Conservation (phyloP, 805 yeast species). For the Metschnikowia peoriensis region DNA sequence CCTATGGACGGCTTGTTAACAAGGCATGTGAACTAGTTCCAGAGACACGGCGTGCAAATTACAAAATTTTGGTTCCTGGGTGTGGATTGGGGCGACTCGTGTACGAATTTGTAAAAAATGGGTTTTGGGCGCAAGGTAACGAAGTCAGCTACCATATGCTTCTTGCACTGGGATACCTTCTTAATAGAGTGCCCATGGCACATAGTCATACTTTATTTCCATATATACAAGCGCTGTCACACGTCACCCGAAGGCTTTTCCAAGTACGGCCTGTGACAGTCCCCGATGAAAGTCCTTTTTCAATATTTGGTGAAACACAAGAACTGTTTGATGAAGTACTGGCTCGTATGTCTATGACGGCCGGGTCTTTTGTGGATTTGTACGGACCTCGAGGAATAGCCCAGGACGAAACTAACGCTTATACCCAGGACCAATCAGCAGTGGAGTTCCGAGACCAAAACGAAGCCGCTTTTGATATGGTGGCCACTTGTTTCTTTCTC, state of each 20-base stretch:
- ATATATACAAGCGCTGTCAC: slow-evolving; percentile 51
- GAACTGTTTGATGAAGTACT: not conserved
- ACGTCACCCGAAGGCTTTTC: slow-evolving; percentile 41
- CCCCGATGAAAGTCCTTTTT: slow-evolving; percentile 52
- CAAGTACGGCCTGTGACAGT: slow-evolving; percentile 51
- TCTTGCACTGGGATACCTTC: slow-evolving; percentile 50
- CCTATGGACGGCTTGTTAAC: slow-evolving; percentile 39
- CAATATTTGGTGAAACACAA: slow-evolving; percentile 19
- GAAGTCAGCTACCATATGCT: slow-evolving; percentile 68
- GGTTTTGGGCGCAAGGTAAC: slow-evolving; percentile 65
- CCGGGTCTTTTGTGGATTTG: slow-evolving; percentile 70
- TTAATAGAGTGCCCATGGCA: slow-evolving; percentile 45
- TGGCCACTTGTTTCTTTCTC: slow-evolving; percentile 59
- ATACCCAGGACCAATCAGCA: slow-evolving; percentile 38
- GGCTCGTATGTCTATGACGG: slow-evolving; percentile 65
- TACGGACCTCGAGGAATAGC: slow-evolving; percentile 51
- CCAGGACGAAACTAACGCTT: slow-evolving; percentile 27
- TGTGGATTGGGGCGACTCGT: slow-evolving; percentile 63
- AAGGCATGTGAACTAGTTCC: slow-evolving; percentile 39
- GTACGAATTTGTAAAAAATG: slow-evolving; percentile 51
- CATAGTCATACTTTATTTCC: slow-evolving; percentile 49
- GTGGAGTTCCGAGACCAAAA: slow-evolving; percentile 42
- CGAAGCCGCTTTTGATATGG: slow-evolving; percentile 36
- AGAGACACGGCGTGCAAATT: slow-evolving; percentile 30
- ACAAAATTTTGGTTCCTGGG: slow-evolving; percentile 58